phyloP scores from a whole-genome alignment of 2,329 filamentous ascomycete genomes.

The Samsoniella hepiali region DNA sequence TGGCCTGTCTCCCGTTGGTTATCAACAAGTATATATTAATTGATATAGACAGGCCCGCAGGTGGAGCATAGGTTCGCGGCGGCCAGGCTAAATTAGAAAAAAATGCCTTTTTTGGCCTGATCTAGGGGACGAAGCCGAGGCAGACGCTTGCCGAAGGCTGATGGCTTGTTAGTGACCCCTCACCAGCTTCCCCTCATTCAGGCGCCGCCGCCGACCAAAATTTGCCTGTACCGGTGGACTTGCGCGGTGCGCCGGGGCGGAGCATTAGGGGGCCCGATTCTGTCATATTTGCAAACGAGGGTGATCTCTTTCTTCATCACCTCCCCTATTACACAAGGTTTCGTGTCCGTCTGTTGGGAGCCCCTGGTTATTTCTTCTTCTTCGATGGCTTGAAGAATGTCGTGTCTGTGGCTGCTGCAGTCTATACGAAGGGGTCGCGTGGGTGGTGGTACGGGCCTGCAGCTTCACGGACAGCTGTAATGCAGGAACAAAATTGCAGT shows the following conservation, averaged over 20 bases:
- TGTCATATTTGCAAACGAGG: not conserved
- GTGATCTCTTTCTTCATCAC: not conserved
- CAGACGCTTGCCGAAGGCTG: conserved; percentile 2
- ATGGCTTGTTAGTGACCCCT: conserved; percentile 2
- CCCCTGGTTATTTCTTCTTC: too few species aligned
- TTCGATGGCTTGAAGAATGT: too few species aligned
- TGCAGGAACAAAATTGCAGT: too few species aligned
- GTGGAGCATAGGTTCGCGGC: not conserved
- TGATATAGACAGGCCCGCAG: not conserved
- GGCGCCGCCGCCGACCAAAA: not conserved
- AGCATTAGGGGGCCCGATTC: conserved; percentile 1
- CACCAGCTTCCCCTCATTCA: conserved; percentile 13
- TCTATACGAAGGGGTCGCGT: too few species aligned
- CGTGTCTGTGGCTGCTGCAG: too few species aligned
- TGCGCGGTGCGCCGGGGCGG: not conserved
- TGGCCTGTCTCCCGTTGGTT: not conserved
- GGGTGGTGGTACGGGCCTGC: too few species aligned
- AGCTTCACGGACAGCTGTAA: too few species aligned
- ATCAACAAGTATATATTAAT: not conserved
- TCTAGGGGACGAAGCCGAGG: conserved; percentile 11
- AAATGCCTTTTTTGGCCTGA: not conserved
- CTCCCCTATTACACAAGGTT: not conserved
- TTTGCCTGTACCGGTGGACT: not conserved
- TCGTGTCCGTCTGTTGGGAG: too few species aligned
- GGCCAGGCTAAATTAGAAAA: not conserved